Base-by-base conservation (phyloP, 345 rosid species). In the Camelina hispida region DNA sequence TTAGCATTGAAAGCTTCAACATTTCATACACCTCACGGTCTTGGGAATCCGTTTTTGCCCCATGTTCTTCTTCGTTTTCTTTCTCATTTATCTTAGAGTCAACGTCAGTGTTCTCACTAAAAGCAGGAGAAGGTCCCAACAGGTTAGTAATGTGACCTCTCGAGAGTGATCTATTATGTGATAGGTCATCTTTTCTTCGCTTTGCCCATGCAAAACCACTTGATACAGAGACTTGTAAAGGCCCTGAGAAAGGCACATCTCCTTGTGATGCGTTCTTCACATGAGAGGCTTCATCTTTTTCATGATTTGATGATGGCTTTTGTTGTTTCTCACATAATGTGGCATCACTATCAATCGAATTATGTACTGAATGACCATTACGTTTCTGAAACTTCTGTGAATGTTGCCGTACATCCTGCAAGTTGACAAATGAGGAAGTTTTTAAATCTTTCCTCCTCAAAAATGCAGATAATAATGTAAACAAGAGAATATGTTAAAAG, bases 181-280 rank as follows among this genome's bases (percentile, higher is more conserved):
- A 87, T 67, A 80, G 82, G 73, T 88, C 87, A 53, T 86, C 93
- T 72, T 82, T 88, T 13, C 73, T 77, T 62, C 96, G 83, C 80
- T 81, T 91, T 35, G 93, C 98, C 98, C 98, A 91, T 43, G 97
- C 96, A 82, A 94, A 94, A 73, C 98, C 98, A 66, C 96, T 88
- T 50, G 97, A 94, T 42, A 86, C 84, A 75, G 98, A 84, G 69
- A 94, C 96, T 78, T 88, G 95, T 62, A 91, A 83, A 48, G 95
- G 98, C 52, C 97, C 95, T 55, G 97, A 90, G 77, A 87, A 91
- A 42, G 95, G 97, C 75, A 91, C 82, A 71, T 94, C 96, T 52
- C 95, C 97, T 68, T 87, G 93, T 40, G 97, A 89, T 62, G 93
- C 88, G 76, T 91, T 88, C 86, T 94, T 94, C 37, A 78, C 85